Base-by-base conservation (phyloP, 345 rosid genomes). In the Melaleuca quinquenervia region DNA sequence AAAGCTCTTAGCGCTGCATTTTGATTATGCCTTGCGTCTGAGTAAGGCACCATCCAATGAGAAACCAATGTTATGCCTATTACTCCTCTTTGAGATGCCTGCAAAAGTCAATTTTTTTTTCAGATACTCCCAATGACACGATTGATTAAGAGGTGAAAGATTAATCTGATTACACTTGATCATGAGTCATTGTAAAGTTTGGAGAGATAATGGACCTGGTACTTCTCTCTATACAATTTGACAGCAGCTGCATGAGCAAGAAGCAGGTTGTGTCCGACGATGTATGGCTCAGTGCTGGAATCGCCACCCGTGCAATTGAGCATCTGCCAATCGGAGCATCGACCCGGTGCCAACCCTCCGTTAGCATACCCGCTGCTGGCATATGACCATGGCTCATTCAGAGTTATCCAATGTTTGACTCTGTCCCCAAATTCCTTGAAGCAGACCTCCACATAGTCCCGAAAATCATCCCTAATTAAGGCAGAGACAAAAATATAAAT, bases 351-450 rank as follows among this genome's bases (percentile, higher is more conserved):
- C 45, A 82, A 60, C 1, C 0, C 1, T 2, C 92, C 91, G 0
- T 0, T 13, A 4, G 74, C 88, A 52, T 94, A 90, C 3, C 93
- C 95, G 11, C 82, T 54, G 2, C 12, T 7, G 22, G 85, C 60
- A 41, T 56, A 86, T 6, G 48, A 85, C 50, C 54, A 89, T 7
- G 94, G 93, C 88, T 93, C 93, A 58, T 94, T 94, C 49, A 91
- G 5, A 13, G 94, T 92, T 22, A 92, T 91, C 95, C 96, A 94
- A 12, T 91, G 86, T 87, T 90, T 91, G n/a, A 94, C 96, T 85
- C 94, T 53, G 16, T 94, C 93, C 8, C 96, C 96, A 56, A 92
- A 91, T 48, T 58, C 88, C n/a, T 80, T 82, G 64, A 91, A 93
- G 86, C 95, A 92, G 9, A 92, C 21, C 11, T 91, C 90, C 18